Evolutionary conservation across 176 grass and related monocot species (phyloP), one percentile per base, ranked within the genome.

Genomic region (Carex parvula): DNA sequence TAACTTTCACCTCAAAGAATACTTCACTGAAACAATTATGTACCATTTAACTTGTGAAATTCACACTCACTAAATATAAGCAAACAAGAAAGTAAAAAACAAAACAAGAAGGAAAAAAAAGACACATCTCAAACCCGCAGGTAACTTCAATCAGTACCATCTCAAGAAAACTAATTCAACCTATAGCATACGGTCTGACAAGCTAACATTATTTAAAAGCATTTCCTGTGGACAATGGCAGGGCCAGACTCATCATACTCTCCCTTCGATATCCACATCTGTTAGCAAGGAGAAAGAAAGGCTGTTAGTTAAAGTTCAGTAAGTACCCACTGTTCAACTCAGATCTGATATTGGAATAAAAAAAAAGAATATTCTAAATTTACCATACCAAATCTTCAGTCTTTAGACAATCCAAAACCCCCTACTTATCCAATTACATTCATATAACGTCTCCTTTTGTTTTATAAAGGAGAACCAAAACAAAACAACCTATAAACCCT

Each of bases 251-350:
- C 91, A 61, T 97, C 94, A 54, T 97, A 97, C 64, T 97, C 94
- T 16, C 79, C 91, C 91, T 91, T 97, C 64, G 91, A 89, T 80
- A 93, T 93, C 94, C 94, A 97, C 94, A 97, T 97, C 91, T 97
- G 79, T 65, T 50, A 68, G 14, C 13, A 56, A 55, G 13, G 46
- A 56, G 56, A 77, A 32, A 77, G 11, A 76, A 77, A 18, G 12
- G 5, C 1, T 56, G 50, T 77, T 54, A 32, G n/a, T 70, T 20
- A 54, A 29, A 29, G 48, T 54, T 54, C 11, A 56, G 33, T 8
- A n/a, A 77, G 0, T 14, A 56, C 24, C 48, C 73, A 24, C 24
- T 76, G 12, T 55, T 55, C 5, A 54, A 54, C 21, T 16, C 21
- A 75, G 21, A 18, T 30, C 29, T 66, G 69, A 72, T 46, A 72